Percentiles rank a stretch among this genome's conserved stretches.
These are phyloP conservation scores for Gentiana straminea DNA, from an alignment of 257 asterid genomes.

Conservation along the genomic window DNA sequence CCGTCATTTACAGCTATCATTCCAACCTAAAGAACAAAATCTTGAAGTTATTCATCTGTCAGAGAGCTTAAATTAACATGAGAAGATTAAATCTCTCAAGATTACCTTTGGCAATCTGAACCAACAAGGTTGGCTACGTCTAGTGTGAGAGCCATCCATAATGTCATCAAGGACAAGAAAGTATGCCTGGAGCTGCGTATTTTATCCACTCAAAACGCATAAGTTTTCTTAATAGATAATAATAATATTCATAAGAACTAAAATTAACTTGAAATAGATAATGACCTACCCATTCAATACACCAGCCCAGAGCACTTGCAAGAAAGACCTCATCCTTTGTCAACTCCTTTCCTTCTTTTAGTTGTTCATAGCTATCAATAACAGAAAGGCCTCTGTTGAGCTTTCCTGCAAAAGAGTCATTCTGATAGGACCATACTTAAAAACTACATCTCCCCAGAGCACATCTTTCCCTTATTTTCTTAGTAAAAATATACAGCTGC, in stretches of 20 bases:
- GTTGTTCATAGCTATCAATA: constrained; percentile 75
- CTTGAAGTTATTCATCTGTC: no score
- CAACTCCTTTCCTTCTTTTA: constrained; percentile 70
- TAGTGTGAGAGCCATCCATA: constrained; percentile 79
- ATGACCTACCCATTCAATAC: constrained; percentile 80
- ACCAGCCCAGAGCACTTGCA: constrained; percentile 93
- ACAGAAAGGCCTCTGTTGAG: constrained; percentile 92
- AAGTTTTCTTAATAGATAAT: no score
- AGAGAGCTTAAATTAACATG: no score
- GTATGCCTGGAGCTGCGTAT: constrained; percentile 90
- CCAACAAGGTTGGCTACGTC: constrained; percentile 97
- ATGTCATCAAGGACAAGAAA: constrained; percentile 92
- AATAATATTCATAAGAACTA: no score
- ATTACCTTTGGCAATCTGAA: constrained; percentile 64
- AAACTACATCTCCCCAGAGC: not conserved
- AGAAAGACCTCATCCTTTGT: constrained; percentile 65
- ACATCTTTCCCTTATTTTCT: not conserved
- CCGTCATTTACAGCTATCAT: constrained; percentile 89
- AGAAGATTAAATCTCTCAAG: not conserved
- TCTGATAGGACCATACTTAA: not conserved
- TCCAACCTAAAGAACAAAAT: constrained; percentile 45
- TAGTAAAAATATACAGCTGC: no score
- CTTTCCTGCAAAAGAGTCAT: constrained; percentile 50
- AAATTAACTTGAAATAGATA: no score
- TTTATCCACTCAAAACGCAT: no score